A percentile compares a stretch with the other conserved stretches of the same genome.
Evolutionary conservation across 345 rosid genomes (phyloP).

Genomic region (Gossypium raimondii): DNA sequence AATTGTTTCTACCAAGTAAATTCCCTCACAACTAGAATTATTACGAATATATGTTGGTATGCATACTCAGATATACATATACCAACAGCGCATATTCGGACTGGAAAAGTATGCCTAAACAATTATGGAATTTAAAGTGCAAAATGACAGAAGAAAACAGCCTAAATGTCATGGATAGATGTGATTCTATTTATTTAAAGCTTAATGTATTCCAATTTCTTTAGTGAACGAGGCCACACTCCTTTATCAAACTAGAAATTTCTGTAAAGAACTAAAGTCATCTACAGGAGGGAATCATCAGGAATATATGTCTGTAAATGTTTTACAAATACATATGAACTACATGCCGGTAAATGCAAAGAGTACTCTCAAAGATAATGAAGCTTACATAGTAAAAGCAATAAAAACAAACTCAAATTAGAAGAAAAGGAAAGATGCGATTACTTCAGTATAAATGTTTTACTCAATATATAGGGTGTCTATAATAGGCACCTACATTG

Average conservation of each 20-base stretch:
- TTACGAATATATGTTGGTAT: background rate
- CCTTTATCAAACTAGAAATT: background rate
- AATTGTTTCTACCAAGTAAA: slow-evolving; percentile 6
- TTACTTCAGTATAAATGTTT: background rate
- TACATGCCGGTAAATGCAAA: background rate
- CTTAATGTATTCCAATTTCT: background rate
- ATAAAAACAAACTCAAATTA: background rate
- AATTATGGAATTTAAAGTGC: background rate
- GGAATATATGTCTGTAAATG: background rate
- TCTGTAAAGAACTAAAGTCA: background rate
- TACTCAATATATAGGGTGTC: background rate
- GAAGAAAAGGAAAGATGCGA: background rate
- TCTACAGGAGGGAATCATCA: background rate
- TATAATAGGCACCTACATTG: background rate
- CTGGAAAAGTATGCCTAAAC: background rate
- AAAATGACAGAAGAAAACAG: slow-evolving; percentile 7
- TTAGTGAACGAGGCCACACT: background rate
- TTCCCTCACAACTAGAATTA: background rate
- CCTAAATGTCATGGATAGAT: background rate
- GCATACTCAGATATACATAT: background rate
- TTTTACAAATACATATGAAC: background rate
- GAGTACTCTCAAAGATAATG: background rate
- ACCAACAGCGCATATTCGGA: background rate
- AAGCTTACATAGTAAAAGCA: background rate
- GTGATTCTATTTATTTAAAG: background rate